phyloP scores from a whole-genome alignment of 768 basidiomycete genomes.

The Tylopilus sp. region DNA sequence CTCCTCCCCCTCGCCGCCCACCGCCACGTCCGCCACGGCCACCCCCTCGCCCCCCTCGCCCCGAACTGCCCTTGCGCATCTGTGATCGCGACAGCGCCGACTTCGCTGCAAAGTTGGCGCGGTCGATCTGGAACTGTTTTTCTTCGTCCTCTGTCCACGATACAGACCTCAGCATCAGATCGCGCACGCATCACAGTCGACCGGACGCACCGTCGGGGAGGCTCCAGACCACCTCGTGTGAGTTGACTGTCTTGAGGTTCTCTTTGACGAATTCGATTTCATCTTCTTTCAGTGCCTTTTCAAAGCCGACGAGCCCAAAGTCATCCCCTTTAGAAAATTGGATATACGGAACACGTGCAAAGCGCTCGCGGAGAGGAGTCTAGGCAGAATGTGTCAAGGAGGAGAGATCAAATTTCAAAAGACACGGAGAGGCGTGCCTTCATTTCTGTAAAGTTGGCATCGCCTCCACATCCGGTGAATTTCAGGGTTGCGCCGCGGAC shows the following conservation, averaged over 20 bases:
- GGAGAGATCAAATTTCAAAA: background rate
- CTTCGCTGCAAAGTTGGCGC: slow-evolving; percentile 66
- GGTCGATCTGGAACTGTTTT: slow-evolving; percentile 68
- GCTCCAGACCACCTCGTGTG: slow-evolving; percentile 62
- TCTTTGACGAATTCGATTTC: slow-evolving; percentile 69
- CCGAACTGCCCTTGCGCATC: slow-evolving; percentile 33
- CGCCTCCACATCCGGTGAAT: slow-evolving; percentile 50
- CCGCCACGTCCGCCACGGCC: slow-evolving; percentile 26
- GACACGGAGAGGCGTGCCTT: slow-evolving; percentile 33
- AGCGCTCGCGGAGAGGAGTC: slow-evolving; percentile 47
- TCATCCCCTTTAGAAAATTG: slow-evolving; percentile 45
- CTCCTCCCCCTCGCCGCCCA: slow-evolving; percentile 25
- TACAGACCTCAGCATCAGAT: no score
- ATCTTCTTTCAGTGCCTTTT: slow-evolving; percentile 68
- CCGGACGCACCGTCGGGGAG: slow-evolving; percentile 51
- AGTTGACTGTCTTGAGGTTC: slow-evolving; percentile 59
- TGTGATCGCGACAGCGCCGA: slow-evolving; percentile 40
- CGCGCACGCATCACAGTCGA: background rate
- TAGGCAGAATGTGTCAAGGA: slow-evolving; percentile 13
- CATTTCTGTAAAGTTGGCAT: slow-evolving; percentile 62
- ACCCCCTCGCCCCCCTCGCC: slow-evolving; percentile 47
- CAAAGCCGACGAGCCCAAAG: slow-evolving; percentile 48
- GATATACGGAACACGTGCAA: slow-evolving; percentile 45
- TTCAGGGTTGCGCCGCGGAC: slow-evolving; percentile 44
- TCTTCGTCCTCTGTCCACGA: slow-evolving; percentile 60